phyloP scores from a whole-genome alignment of 2,329 filamentous ascomycete species.

The Drechslerella coelobrocha region DNA sequence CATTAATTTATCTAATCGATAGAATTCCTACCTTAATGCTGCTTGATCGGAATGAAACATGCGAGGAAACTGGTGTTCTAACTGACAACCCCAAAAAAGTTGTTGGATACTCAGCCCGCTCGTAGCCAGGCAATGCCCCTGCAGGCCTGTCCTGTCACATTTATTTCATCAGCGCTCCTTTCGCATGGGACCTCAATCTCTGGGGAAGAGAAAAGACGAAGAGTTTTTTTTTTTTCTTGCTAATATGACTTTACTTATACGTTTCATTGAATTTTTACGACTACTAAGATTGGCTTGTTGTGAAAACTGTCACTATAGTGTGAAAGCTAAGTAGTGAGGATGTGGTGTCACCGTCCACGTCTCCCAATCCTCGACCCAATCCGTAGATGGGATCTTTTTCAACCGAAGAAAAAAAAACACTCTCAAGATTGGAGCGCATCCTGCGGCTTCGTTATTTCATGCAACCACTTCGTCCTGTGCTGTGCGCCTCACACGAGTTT shows the following conservation, averaged over 20 bases:
- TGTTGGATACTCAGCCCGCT: conserved; percentile 45
- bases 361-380: too few relatives aligned
- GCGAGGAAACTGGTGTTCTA: conserved; percentile 44
- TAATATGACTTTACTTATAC: too few relatives aligned
- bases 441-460: conserved; percentile 5
- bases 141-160: conserved; percentile 49
- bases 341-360: too few relatives aligned
- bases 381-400: too few relatives aligned
- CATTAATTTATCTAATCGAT: not conserved
- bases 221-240: not conserved
- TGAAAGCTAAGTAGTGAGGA: too few relatives aligned
- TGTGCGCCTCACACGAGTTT: conserved; percentile 8
- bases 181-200: not conserved
- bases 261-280: too few relatives aligned
- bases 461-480: conserved; percentile 2
- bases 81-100: conserved; percentile 18
- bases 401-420: too few relatives aligned
- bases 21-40: conserved; percentile 17
- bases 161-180: conserved; percentile 25
- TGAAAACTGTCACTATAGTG: too few relatives aligned
- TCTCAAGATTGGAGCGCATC: too few relatives aligned
- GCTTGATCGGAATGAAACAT: conserved; percentile 50
- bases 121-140: conserved; percentile 11
- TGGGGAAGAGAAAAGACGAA: conserved; percentile 12
- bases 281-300: too few relatives aligned